phyloP scores from a whole-genome alignment of 1,139 yeast species.

The Geotrichum citri-aurantii region DNA sequence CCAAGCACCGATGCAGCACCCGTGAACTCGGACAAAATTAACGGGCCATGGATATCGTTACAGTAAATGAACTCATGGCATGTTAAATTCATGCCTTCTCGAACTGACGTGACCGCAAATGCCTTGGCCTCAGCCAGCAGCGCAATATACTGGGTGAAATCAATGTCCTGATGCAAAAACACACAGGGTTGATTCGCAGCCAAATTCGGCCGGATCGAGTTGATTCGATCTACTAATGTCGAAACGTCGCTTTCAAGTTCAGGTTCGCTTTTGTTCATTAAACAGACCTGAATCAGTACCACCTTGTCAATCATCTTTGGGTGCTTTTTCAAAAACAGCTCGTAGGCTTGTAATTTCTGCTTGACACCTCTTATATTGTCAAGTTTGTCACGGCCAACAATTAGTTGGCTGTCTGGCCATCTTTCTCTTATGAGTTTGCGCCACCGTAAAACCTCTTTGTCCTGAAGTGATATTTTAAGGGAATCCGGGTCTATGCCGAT shows the following conservation, averaged over 20 bases:
- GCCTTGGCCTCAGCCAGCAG: conserved; percentile 78
- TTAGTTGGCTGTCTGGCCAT: conserved; percentile 59
- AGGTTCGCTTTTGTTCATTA: conserved; percentile 44
- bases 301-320: conserved; percentile 67
- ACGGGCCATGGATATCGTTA: conserved; percentile 68
- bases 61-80: conserved; percentile 91
- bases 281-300: conserved; percentile 77
- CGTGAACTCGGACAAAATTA: conserved; percentile 85
- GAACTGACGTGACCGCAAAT: conserved; percentile 81
- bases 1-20: conserved; percentile 82
- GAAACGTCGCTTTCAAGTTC: conserved; percentile 64
- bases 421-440: conserved; percentile 64
- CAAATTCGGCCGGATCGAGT: conserved; percentile 68
- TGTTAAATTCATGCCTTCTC: conserved; percentile 95
- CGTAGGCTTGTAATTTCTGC: conserved; percentile 84
- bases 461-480: conserved; percentile 43
- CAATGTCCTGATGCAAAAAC: conserved; percentile 79
- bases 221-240: conserved; percentile 77
- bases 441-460: conserved; percentile 62
- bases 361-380: conserved; percentile 85
- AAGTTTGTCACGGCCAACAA: conserved; percentile 83
- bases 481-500: conserved; percentile 81
- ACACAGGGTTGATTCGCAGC: conserved; percentile 62
- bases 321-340: conserved; percentile 59
- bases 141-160: conserved; percentile 84